Evolutionary conservation across 1,284 basidiomycete species (phyloP).

Genomic region (Boletus semigastroideus): DNA sequence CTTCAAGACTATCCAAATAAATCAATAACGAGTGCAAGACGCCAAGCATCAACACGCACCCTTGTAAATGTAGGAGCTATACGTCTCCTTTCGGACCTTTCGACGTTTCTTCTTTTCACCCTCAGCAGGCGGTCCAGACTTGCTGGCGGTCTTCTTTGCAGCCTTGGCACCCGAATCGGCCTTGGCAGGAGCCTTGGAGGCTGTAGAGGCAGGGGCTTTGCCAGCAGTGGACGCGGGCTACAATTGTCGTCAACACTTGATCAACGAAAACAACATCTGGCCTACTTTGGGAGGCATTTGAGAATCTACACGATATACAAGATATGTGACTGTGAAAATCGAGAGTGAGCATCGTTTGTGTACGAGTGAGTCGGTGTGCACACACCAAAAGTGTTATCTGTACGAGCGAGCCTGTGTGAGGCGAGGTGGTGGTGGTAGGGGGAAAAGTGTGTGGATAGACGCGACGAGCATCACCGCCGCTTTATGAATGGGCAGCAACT

Average conservation of each 20-base stretch:
- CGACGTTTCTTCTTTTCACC: slow-evolving; percentile 89
- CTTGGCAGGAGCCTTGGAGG: slow-evolving; percentile 79
- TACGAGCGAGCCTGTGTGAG: slow-evolving; percentile 11
- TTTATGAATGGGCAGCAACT: slow-evolving; percentile 34
- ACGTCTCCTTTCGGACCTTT: slow-evolving; percentile 89
- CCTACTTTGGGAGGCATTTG: slow-evolving; percentile 36
- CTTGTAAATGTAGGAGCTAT: slow-evolving; percentile 95
- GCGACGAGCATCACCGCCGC: slow-evolving; percentile 26
- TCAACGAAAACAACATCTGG: slow-evolving; percentile 2
- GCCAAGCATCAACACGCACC: slow-evolving; percentile 42
- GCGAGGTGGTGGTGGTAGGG: slow-evolving; percentile 31
- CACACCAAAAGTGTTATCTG: slow-evolving; percentile 29
- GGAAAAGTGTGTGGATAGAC: slow-evolving; percentile 27
- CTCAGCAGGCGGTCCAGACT: slow-evolving; percentile 55
- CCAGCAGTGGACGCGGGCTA: slow-evolving; percentile 76
- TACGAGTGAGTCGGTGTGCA: slow-evolving; percentile 1
- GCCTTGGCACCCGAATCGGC: slow-evolving; percentile 69
- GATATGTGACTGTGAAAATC: slow-evolving; percentile 28
- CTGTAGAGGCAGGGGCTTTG: slow-evolving; percentile 80
- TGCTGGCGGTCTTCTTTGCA: slow-evolving; percentile 83
- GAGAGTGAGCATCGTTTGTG: slow-evolving; percentile 12
- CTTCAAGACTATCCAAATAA: slow-evolving; percentile 49
- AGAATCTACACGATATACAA: slow-evolving; percentile 33
- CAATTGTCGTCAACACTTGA: slow-evolving; percentile 15
- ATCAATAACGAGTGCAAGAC: slow-evolving; percentile 26